Evolutionary conservation across 1,139 yeast species (phyloP).

Genomic region (Pichia sp.): DNA sequence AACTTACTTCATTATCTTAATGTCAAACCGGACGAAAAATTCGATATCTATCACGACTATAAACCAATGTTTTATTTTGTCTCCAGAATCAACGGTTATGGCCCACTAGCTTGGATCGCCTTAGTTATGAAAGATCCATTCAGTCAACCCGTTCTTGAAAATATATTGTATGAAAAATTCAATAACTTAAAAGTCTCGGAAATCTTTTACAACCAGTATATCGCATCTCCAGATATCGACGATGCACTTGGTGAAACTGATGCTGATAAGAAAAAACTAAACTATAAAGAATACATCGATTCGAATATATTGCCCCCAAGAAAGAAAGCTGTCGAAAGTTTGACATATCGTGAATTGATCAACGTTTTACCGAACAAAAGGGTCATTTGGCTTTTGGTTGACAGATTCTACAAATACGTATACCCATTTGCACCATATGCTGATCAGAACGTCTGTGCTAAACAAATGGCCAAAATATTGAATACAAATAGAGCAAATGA

Average conservation of each 20-base stretch:
- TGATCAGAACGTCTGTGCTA: constrained; percentile 40
- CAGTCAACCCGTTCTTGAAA: constrained; percentile 34
- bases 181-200: constrained; percentile 2
- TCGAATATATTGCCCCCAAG: not conserved
- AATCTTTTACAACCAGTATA: constrained; percentile 1
- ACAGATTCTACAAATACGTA: constrained; percentile 44
- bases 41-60: constrained; percentile 44
- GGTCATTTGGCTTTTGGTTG: constrained; percentile 45
- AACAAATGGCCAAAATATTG: constrained; percentile 16
- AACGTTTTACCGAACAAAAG: constrained; percentile 36
- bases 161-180: constrained; percentile 16
- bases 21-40: constrained; percentile 23
- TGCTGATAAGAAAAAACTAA: constrained; percentile 13
- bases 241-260: not conserved
- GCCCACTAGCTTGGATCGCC: constrained; percentile 50
- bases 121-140: constrained; percentile 47
- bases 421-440: constrained; percentile 48
- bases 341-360: constrained; percentile 30
- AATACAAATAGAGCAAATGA: constrained; percentile 20
- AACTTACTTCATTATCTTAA: constrained; percentile 2
- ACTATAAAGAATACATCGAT: constrained; percentile 22
- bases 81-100: constrained; percentile 42
- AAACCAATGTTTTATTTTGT: constrained; percentile 40
- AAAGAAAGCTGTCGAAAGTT: not conserved
- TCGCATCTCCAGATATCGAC: not conserved